Conservation (phyloP, 805 yeast species). For the Candida ipomoeae region DNA sequence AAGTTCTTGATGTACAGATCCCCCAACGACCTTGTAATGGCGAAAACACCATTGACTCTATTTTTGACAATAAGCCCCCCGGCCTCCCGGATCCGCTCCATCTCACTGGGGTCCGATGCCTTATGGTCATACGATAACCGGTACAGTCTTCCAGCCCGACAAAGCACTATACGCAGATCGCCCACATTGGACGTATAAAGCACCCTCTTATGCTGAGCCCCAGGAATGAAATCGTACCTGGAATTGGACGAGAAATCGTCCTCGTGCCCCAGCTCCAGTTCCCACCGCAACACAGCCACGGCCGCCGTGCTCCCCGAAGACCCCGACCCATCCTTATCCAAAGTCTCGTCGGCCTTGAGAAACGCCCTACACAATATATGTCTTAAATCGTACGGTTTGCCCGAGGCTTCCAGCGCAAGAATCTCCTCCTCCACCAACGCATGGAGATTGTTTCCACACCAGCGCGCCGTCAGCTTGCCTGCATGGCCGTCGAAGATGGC, state of each 20-base stretch:
- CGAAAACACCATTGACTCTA: slow-evolving; percentile 92
- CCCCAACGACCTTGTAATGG: slow-evolving; percentile 90
- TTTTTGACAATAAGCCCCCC: slow-evolving; percentile 90
- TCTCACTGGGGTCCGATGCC: slow-evolving; percentile 77
- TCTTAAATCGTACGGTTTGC: slow-evolving; percentile 47
- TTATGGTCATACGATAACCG: slow-evolving; percentile 91
- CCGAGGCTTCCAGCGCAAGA: slow-evolving; percentile 20
- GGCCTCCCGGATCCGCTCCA: slow-evolving; percentile 62
- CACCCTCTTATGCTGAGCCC: slow-evolving; percentile 57
- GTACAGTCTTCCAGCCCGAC: slow-evolving; percentile 68
- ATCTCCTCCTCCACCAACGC: slow-evolving; percentile 59
- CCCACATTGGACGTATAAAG: slow-evolving; percentile 94
- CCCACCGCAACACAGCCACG: slow-evolving; percentile 89
- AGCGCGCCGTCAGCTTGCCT: slow-evolving; percentile 85
- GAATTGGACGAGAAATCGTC: slow-evolving; percentile 1
- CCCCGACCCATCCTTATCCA: slow-evolving; percentile 58
- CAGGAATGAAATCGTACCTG: slow-evolving; percentile 47
- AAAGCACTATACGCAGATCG: slow-evolving; percentile 80
- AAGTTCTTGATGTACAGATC: slow-evolving; percentile 88
- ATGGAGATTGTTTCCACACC: slow-evolving; percentile 90
- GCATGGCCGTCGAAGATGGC: slow-evolving; percentile 98
- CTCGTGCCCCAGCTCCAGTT: slow-evolving; percentile 24
- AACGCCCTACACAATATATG: slow-evolving; percentile 67
- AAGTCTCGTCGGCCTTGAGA: slow-evolving; percentile 66
- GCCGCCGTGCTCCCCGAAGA: slow-evolving; percentile 94